Conservation (phyloP, 768 basidiomycete species). For the Clitopilus passeckerianus region DNA sequence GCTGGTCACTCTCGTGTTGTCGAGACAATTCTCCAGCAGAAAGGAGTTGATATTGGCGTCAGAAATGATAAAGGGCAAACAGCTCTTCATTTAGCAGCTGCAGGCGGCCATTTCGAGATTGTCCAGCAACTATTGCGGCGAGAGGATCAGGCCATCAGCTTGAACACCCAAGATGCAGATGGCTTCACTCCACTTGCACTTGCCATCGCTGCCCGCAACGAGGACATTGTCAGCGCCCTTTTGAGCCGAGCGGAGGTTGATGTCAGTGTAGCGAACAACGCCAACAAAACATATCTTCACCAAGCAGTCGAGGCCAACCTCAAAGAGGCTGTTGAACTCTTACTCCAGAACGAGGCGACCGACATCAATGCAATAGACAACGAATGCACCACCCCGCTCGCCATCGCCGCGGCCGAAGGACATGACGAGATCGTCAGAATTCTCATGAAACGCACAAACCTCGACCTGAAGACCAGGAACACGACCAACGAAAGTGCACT, state of each 20-base stretch:
- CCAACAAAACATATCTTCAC: background rate
- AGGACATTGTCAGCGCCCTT: background rate
- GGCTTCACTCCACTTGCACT: background rate
- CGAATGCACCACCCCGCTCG: background rate
- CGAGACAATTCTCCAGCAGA: background rate
- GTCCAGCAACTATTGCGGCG: background rate
- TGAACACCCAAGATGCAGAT: background rate
- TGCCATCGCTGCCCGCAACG: background rate
- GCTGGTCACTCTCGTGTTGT: background rate
- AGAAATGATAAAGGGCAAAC: background rate
- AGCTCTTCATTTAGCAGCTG: background rate
- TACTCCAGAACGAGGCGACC: background rate
- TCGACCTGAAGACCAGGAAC: background rate
- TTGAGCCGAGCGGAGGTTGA: background rate
- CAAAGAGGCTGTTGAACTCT: background rate
- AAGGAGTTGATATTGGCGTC: background rate
- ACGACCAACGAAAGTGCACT: background rate
- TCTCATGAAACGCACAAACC: background rate
- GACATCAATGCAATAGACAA: background rate
- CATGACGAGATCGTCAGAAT: background rate
- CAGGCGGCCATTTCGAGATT: background rate
- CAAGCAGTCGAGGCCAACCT: background rate
- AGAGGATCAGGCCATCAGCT: background rate
- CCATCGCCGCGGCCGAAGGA: background rate
- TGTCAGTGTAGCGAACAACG: background rate